Percentiles rank a stretch among this genome's conserved stretches.
phyloP scores from a whole-genome alignment of 768 basidiomycete genomes.

The Tylopilus sp. region DNA sequence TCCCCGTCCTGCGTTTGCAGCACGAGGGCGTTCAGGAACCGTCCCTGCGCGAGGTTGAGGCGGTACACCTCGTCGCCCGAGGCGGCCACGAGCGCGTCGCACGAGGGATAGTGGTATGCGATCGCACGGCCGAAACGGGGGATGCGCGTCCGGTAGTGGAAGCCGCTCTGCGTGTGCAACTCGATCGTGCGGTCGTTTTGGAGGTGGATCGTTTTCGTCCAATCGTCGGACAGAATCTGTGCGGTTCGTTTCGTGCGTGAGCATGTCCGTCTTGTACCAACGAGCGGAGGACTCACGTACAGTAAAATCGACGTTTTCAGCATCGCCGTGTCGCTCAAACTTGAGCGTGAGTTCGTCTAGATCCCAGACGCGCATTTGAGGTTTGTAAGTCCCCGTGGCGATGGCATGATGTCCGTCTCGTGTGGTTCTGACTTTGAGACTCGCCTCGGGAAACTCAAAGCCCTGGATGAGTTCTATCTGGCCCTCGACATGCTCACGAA shows the following conservation, averaged over 20 bases:
- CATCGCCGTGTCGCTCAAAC: slow-evolving; percentile 93
- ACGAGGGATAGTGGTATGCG: slow-evolving; percentile 91
- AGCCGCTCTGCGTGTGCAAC: slow-evolving; percentile 89
- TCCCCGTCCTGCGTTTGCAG: slow-evolving; percentile 51
- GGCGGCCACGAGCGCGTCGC: slow-evolving; percentile 83
- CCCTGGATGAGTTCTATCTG: slow-evolving; percentile 91
- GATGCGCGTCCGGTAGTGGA: slow-evolving; percentile 91
- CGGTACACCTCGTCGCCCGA: slow-evolving; percentile 88
- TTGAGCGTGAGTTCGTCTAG: slow-evolving; percentile 88
- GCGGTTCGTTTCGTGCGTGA: slow-evolving; percentile 1
- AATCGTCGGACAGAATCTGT: slow-evolving; percentile 95
- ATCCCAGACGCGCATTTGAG: slow-evolving; percentile 95
- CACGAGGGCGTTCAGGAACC: slow-evolving; percentile 80
- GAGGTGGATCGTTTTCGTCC: slow-evolving; percentile 97
- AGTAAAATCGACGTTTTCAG: slow-evolving; percentile 97
- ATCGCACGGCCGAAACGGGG: slow-evolving; percentile 91
- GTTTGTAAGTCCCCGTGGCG: slow-evolving; percentile 97
- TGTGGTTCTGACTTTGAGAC: slow-evolving; percentile 87
- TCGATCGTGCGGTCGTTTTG: slow-evolving; percentile 95
- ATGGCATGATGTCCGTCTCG: slow-evolving; percentile 89
- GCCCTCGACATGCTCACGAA: slow-evolving; percentile 74
- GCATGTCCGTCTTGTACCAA: not conserved
- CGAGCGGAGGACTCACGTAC: slow-evolving; percentile 59
- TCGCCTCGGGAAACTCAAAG: slow-evolving; percentile 96
- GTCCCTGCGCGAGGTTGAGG: slow-evolving; percentile 92